These are phyloP conservation scores for Acanthamoeba royreba DNA, from an alignment of 208 protist genomes.

Conservation along the genomic window DNA sequence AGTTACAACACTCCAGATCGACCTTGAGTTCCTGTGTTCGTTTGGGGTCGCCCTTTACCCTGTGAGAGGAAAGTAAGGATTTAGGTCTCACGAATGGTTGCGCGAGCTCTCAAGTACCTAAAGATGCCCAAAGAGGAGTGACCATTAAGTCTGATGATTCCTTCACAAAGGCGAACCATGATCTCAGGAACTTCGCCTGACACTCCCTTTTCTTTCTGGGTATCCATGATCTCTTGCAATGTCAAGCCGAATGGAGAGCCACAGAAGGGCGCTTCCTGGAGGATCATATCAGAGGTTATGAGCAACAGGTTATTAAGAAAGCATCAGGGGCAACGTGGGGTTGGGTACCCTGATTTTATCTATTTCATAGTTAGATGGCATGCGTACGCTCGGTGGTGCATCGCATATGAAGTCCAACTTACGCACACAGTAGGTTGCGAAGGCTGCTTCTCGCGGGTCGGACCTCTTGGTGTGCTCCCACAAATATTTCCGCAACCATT, in stretches of 20 bases:
- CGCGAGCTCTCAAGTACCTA: background rate
- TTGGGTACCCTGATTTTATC: background rate
- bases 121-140: background rate
- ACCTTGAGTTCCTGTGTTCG: background rate
- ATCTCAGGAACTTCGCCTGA: background rate
- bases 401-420: background rate
- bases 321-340: background rate
- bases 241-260: background rate
- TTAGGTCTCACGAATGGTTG: background rate
- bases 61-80: background rate
- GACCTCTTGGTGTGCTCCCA: background rate
- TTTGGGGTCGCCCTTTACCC: background rate
- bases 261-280: background rate
- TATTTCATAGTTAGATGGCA: background rate
- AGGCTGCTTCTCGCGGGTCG: background rate
- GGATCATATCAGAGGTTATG: too few relatives aligned
- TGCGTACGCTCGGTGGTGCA: background rate
- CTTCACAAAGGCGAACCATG: background rate
- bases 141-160: background rate
- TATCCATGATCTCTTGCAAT: background rate
- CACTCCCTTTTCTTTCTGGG: background rate
- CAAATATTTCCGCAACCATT: slow-evolving; percentile 26
- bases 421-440: background rate
- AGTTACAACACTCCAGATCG: background rate
- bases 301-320: background rate